These are phyloP conservation scores for Candida sanyiensis DNA, from an alignment of 805 yeast species.

Conservation along the genomic window DNA sequence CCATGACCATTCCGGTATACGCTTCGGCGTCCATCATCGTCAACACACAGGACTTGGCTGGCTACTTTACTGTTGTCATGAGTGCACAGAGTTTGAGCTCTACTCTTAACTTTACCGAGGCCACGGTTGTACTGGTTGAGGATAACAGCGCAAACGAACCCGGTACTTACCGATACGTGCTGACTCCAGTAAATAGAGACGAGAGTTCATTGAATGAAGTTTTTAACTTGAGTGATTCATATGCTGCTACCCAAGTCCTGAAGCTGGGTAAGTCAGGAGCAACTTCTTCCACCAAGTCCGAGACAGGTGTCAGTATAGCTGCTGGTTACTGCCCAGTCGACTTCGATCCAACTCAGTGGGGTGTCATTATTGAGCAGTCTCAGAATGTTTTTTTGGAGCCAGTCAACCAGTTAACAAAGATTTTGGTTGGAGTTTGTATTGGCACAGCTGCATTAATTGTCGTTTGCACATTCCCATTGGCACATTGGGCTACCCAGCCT, in stretches of 20 bases:
- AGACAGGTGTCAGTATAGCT: constrained; percentile 39
- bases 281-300: constrained; percentile 31
- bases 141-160: constrained; percentile 16
- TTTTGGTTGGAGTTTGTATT: constrained; percentile 72
- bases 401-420: constrained; percentile 51
- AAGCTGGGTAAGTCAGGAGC: constrained; percentile 37
- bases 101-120: constrained; percentile 36
- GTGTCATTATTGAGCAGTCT: constrained; percentile 65
- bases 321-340: constrained; percentile 49
- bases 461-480: constrained; percentile 71
- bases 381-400: constrained; percentile 57
- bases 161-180: constrained; percentile 36
- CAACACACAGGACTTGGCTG: constrained; percentile 44
- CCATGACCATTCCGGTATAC: constrained; percentile 72
- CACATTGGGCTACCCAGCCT: constrained; percentile 81
- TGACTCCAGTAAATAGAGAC: constrained; percentile 28
- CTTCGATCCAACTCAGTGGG: constrained; percentile 52
- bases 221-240: constrained; percentile 27
- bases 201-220: constrained; percentile 14
- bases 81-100: constrained; percentile 37
- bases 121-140: constrained; percentile 26
- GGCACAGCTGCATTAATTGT: constrained; percentile 74
- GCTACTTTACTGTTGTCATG: constrained; percentile 60
- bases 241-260: constrained; percentile 33
- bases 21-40: constrained; percentile 67